These are phyloP conservation scores for Cystobasidium onofrii DNA, from an alignment of 768 basidiomycete genomes.

Conservation along the genomic window DNA sequence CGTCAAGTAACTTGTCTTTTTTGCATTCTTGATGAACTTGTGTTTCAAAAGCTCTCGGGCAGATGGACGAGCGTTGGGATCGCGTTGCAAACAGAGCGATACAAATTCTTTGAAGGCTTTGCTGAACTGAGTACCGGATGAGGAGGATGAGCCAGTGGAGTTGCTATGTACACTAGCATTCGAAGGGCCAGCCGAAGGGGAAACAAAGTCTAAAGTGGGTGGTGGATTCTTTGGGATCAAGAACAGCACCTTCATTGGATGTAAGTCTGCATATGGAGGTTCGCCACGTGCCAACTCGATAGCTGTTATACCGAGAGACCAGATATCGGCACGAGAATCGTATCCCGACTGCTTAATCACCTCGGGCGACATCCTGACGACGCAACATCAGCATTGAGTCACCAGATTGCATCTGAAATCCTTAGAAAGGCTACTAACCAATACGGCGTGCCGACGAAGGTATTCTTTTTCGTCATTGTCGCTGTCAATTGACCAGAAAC, in stretches of 20 bases:
- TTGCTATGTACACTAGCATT: not conserved
- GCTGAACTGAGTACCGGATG: conserved; percentile 61
- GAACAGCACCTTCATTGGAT: conserved; percentile 99
- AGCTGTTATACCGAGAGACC: conserved; percentile 94
- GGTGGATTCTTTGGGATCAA: conserved; percentile 97
- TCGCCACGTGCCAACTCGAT: conserved; percentile 97
- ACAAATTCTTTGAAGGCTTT: conserved; percentile 93
- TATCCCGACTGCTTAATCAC: conserved; percentile 99
- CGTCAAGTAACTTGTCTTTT: conserved; percentile 86
- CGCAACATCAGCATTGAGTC: not conserved
- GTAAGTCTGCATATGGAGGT: conserved; percentile 93
- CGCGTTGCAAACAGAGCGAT: conserved; percentile 79
- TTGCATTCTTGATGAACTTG: conserved; percentile 88
- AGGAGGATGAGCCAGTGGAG: not conserved
- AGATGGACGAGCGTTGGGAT: conserved; percentile 78
- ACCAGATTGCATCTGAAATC: too few relatives aligned
- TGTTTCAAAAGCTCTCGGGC: conserved; percentile 94
- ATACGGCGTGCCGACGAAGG: conserved; percentile 68
- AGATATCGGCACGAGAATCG: conserved; percentile 97
- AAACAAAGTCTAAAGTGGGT: conserved; percentile 62
- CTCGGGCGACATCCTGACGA: conserved; percentile 85
- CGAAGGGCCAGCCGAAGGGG: not conserved
- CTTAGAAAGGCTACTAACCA: not conserved
- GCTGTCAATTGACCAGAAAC: conserved; percentile 95
- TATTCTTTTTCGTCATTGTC: conserved; percentile 91